These are phyloP conservation scores for Exophiala sp. DNA, from an alignment of 2,329 filamentous ascomycete genomes.

Conservation along the genomic window DNA sequence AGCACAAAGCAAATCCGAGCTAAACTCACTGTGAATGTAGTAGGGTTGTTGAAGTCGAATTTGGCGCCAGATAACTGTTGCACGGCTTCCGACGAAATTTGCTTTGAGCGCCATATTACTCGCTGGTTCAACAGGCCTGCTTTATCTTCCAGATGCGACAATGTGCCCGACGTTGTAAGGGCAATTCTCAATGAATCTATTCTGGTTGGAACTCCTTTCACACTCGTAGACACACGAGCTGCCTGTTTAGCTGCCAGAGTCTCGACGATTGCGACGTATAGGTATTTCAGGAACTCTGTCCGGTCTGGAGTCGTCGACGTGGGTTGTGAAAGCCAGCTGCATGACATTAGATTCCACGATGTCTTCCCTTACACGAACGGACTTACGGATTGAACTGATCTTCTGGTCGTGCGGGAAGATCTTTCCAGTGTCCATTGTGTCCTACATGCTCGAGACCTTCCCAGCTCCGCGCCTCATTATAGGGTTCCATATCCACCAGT, in stretches of 20 bases:
- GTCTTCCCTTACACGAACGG: constrained; percentile 26
- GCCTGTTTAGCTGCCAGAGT: constrained; percentile 7
- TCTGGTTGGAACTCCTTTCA: background rate
- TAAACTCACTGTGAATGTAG: constrained; percentile 66
- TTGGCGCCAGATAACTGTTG: constrained; percentile 44
- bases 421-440: constrained; percentile 41
- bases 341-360: constrained; percentile 37
- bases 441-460: constrained; percentile 55
- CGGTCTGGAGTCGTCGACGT: constrained; percentile 24
- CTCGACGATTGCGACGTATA: constrained; percentile 17
- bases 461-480: constrained; percentile 38
- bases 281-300: constrained; percentile 23
- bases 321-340: constrained; percentile 39
- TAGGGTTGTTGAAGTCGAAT: constrained; percentile 50
- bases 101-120: background rate
- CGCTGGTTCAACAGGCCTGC: background rate
- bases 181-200: constrained; percentile 11
- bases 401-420: constrained; percentile 34
- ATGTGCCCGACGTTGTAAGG: constrained; percentile 3
- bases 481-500: background rate
- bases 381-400: constrained; percentile 45
- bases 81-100: constrained; percentile 24
- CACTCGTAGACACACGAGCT: background rate
- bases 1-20: background rate
- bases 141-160: constrained; percentile 13